Base-by-base conservation (phyloP, 768 basidiomycete genomes). In the Xerocomus brunneocitrinus region DNA sequence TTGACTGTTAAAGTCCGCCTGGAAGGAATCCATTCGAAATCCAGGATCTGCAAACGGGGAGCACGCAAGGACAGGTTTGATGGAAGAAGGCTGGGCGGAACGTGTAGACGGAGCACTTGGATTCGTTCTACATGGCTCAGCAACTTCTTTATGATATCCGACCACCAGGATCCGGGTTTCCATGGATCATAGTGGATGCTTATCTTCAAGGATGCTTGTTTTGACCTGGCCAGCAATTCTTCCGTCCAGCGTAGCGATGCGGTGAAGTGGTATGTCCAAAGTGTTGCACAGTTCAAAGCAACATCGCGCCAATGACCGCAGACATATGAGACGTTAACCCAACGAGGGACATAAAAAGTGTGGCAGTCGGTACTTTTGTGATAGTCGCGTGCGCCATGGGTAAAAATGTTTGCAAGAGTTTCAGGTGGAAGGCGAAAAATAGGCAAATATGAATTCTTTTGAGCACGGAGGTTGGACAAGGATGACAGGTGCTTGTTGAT, bases 191-290 rank as follows among this genome's bases (percentile, higher is more conserved):
- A 14, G 57, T 36, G 10, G 69, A 61, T 12, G 9, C 22, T 1
- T 24, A 40, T 40, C 39, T 40, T 40, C 22, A 40, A 22, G 1
- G 19, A 12, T 8, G 72, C 73, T 60, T 66, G 69, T 47, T 74
- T 77, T 0, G 76, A 79, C 9, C 78, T 69, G 31, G 59, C 60
- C 39, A 79, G 49, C 70, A 75, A 74, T 55, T 73, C 74, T 32
- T 71, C 62, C 8, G 68, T 69, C 71, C 74, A 75, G 41, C 55
- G 60, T 0, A 66, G 64, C 4, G 65, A 65, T 5, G 48, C 57
- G 4, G 39, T 40, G 22, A 40, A 40, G 9, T 22, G 39, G 39
- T 22, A 40, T 22, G 22, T 22, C 22, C 65, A 7, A 67, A 55
- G 19, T 70, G 62, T 34, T 58, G 39, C 19, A 19, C 19, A 40